Conservation (phyloP, 495 filamentous ascomycete species). For the Penicillium desertorum region DNA sequence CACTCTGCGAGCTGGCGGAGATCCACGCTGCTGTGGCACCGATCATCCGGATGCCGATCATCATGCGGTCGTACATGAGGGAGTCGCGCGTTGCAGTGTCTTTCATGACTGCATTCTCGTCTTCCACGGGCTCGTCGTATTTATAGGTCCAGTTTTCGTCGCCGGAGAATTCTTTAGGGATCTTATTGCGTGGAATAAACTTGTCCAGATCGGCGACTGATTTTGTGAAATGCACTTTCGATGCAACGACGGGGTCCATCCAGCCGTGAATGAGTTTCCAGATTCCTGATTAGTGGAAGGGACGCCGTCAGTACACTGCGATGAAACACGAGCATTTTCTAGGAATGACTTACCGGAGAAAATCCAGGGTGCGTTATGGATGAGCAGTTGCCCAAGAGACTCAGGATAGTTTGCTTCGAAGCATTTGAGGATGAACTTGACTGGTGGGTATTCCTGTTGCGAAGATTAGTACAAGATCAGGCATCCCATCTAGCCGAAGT, state of each 20-base stretch:
- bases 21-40: conserved; percentile 68
- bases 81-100: conserved; percentile 58
- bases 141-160: conserved; percentile 75
- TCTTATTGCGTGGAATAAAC: conserved; percentile 64
- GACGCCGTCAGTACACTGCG: conserved; percentile 3
- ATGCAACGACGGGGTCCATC: conserved; percentile 88
- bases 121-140: conserved; percentile 70
- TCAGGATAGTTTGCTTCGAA: conserved; percentile 96
- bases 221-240: conserved; percentile 86
- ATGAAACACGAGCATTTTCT: background rate
- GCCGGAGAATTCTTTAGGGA: conserved; percentile 74
- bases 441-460: conserved; percentile 78
- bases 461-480: background rate
- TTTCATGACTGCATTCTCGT: conserved; percentile 68
- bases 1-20: conserved; percentile 18
- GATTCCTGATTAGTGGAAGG: conserved; percentile 45
- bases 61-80: conserved; percentile 54
- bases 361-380: conserved; percentile 90
- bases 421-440: conserved; percentile 94
- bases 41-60: conserved; percentile 64
- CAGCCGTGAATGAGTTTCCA: conserved; percentile 86
- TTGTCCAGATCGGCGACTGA: conserved; percentile 68
- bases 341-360: conserved; percentile 62
- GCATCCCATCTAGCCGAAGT: no score
- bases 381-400: conserved; percentile 74